A percentile compares a stretch with the other conserved stretches of the same genome.
Conservation (phyloP, 2,329 filamentous ascomycete species). For the Zasmidium angulare region DNA sequence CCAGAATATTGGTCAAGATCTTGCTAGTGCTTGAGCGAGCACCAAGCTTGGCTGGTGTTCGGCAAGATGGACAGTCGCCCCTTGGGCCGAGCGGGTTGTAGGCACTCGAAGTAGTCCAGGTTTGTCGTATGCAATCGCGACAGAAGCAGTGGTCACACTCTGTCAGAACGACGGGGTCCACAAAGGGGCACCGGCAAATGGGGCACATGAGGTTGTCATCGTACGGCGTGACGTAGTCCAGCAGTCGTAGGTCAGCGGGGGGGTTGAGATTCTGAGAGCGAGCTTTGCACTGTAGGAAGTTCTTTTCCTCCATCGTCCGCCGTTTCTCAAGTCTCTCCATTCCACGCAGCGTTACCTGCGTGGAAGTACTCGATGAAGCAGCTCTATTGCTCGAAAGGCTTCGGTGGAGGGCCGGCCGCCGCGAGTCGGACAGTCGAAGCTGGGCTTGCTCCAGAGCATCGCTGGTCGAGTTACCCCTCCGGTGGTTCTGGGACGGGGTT, state of each 20-base stretch:
- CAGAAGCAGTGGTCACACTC: conserved; percentile 66
- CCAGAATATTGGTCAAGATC: conserved; percentile 60
- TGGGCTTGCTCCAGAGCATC: background rate
- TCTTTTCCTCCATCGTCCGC: conserved; percentile 33
- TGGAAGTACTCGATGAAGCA: conserved; percentile 4
- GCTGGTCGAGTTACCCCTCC: conserved; percentile 11
- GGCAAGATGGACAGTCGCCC: conserved; percentile 57
- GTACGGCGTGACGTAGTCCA: conserved; percentile 58
- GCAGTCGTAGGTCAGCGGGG: conserved; percentile 54
- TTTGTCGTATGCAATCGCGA: conserved; percentile 55
- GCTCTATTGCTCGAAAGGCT: conserved; percentile 15
- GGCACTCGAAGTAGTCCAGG: conserved; percentile 40
- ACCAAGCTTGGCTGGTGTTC: conserved; percentile 44
- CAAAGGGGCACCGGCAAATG: conserved; percentile 64
- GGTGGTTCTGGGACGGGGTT: conserved; percentile 5
- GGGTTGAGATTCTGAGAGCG: conserved; percentile 30
- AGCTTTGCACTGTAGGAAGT: conserved; percentile 29
- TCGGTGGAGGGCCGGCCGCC: conserved; percentile 1
- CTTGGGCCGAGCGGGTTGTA: conserved; percentile 33
- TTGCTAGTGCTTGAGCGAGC: conserved; percentile 44
- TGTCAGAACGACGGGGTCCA: conserved; percentile 55
- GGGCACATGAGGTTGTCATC: conserved; percentile 64
- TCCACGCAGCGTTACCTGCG: conserved; percentile 20
- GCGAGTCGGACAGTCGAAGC: background rate
- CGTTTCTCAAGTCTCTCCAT: conserved; percentile 33